Conservation (phyloP, 345 rosid genomes). For the rapeseed (Brassica napus) region Da-Ae NC_063443.1:11639501-11640000, state of each 20-base stretch:
- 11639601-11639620: conserved; percentile 66
- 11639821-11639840: conserved; percentile 23
- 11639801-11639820: conserved; percentile 4
- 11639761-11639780: too few relatives aligned
- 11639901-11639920: conserved; percentile 52
- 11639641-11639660: conserved; percentile 56
- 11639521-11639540: conserved; percentile 46
- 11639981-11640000: conserved; percentile 82
- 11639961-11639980: conserved; percentile 63
- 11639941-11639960: conserved; percentile 57
- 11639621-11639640: conserved; percentile 59
- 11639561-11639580: conserved; percentile 45
- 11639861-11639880: conserved; percentile 90
- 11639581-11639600: conserved; percentile 68
- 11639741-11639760: conserved; percentile 28
- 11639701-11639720: conserved; percentile 12
- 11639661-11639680: neutral
- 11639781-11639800: too few relatives aligned
- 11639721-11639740: conserved; percentile 5
- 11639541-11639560: conserved; percentile 36
- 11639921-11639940: conserved; percentile 57
- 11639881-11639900: conserved; percentile 78
- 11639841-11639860: conserved; percentile 24
- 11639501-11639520: conserved; percentile 52
- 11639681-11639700: conserved; percentile 14